Conservation (phyloP, 768 basidiomycete species). For the Mycena alexandri region DNA sequence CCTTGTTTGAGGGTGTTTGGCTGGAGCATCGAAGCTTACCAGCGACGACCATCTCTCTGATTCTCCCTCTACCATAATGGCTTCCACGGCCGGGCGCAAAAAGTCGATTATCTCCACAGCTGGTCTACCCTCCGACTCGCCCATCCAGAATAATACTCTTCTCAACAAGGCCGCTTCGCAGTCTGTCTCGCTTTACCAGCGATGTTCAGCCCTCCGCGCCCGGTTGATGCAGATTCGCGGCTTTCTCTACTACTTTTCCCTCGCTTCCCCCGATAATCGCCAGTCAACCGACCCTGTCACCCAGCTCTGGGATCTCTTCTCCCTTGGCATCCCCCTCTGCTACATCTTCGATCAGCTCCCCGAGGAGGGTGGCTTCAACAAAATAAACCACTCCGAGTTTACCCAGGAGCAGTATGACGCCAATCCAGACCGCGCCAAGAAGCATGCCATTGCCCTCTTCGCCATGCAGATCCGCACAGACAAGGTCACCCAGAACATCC, state of each 20-base stretch:
- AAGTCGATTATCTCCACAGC: conserved; percentile 79
- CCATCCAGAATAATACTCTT: conserved; percentile 83
- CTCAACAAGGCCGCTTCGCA: conserved; percentile 93
- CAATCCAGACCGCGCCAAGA: conserved; percentile 86
- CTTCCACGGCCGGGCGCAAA: conserved; percentile 70
- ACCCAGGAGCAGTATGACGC: conserved; percentile 73
- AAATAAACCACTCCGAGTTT: conserved; percentile 74
- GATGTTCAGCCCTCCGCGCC: conserved; percentile 83
- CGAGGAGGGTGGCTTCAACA: conserved; percentile 67
- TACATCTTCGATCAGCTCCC: conserved; percentile 96
- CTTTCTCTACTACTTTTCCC: conserved; percentile 77
- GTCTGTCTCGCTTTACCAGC: conserved; percentile 91
- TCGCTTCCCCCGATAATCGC: conserved; percentile 71
- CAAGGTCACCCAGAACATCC: conserved; percentile 69
- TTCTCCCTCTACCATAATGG: conserved; percentile 53
- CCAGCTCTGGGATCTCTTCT: conserved; percentile 94
- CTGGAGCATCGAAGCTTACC: no score
- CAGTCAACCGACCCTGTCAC: conserved; percentile 93
- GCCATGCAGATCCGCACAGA: conserved; percentile 87
- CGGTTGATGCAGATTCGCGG: conserved; percentile 84
- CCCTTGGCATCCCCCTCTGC: conserved; percentile 93
- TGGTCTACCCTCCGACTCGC: conserved; percentile 78
- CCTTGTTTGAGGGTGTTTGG: background rate
- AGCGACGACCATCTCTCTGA: conserved; percentile 27
- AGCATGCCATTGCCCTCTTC: conserved; percentile 92